Percentiles rank a stretch among this genome's conserved stretches.
Evolutionary conservation across 1,139 yeast genomes (phyloP).

Genomic region (Geotrichum siamense): DNA sequence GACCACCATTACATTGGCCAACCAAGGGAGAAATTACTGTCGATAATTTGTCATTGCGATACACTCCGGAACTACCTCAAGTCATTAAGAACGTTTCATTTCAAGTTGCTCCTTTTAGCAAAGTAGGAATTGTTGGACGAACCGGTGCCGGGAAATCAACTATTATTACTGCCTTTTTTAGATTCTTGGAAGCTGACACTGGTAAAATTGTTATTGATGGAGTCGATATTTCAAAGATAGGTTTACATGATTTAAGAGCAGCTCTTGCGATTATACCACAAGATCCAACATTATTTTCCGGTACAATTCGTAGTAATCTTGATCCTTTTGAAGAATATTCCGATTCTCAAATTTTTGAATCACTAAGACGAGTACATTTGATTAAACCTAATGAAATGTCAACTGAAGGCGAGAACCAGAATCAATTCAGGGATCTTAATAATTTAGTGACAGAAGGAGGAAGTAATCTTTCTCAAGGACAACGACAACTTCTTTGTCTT

Average conservation of each 20-base stretch:
- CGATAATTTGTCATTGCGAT: slow-evolving; percentile 68
- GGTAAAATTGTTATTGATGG: slow-evolving; percentile 82
- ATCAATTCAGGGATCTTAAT: slow-evolving; percentile 68
- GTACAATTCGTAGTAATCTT: slow-evolving; percentile 71
- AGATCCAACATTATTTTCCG: slow-evolving; percentile 85
- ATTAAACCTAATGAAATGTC: slow-evolving; percentile 30
- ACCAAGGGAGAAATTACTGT: slow-evolving; percentile 71
- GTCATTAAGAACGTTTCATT: slow-evolving; percentile 85
- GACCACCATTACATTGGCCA: slow-evolving; percentile 83
- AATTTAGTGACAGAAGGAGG: slow-evolving; percentile 81
- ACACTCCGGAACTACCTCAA: slow-evolving; percentile 79
- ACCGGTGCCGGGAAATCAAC: slow-evolving; percentile 99
- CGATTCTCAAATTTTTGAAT: slow-evolving; percentile 71
- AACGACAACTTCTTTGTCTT: slow-evolving; percentile 86
- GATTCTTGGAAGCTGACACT: slow-evolving; percentile 85
- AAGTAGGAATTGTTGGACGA: slow-evolving; percentile 93
- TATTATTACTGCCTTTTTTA: slow-evolving; percentile 86
- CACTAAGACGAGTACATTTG: slow-evolving; percentile 78
- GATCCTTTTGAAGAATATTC: slow-evolving; percentile 72
- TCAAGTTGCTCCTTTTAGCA: slow-evolving; percentile 64
- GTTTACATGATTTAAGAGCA: slow-evolving; percentile 70
- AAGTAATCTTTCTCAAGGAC: slow-evolving; percentile 88
- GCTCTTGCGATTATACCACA: slow-evolving; percentile 89
- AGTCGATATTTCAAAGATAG: slow-evolving; percentile 75
- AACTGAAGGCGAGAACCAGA: slow-evolving; percentile 49